Base-by-base conservation (phyloP, 2,329 filamentous ascomycete genomes). In the Fusarium sp. region DNA sequence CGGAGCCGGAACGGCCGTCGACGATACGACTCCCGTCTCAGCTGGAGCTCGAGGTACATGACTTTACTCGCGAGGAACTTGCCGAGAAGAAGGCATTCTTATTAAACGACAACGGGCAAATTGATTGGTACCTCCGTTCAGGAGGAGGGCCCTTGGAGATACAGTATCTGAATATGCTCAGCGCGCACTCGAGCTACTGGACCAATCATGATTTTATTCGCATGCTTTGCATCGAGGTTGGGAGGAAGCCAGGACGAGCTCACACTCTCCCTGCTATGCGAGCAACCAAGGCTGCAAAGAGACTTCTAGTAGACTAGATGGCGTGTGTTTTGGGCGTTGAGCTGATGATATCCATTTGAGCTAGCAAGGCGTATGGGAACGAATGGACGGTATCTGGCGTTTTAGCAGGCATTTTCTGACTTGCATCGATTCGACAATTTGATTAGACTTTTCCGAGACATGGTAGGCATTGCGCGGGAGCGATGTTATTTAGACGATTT, bases 161-260 rank as follows among this genome's bases (percentile, higher is more conserved):
- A 24, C 93, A 98, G 77, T 99, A 99, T 74, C 78, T 98, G 32
- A 97, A 96, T 67, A 99, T 99, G 95, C 79, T 99, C 51, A 91
- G 92, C 54, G 95, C 95, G 8, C 95, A 99, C 76, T 93, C 91
- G 53, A 94, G 91, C 73, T 99, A 99, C 76, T 99, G 95, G 95
- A 84, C 87, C 3, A 88, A 91, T 69, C 85, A 82, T 26, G 95
- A 98, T 73, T 93, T 99, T 74, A 88, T 96, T n/a, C 82, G 93
- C 40, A 89, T 98, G 81, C 78, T 98, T 45, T 96, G 96, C 39
- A 82, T 94, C 29, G 95, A 99, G 77, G 88, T 96, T 67, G 93
- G 93, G 4, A 82, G 94, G 62, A 82, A 82, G 66, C 84, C 87
- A 6, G 93, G 94, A 0, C 87, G 85, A 66, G 80, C 84, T 4